Evolutionary conservation across 2,329 filamentous ascomycete species (phyloP).

Genomic region (Cladophialophora immunda): DNA sequence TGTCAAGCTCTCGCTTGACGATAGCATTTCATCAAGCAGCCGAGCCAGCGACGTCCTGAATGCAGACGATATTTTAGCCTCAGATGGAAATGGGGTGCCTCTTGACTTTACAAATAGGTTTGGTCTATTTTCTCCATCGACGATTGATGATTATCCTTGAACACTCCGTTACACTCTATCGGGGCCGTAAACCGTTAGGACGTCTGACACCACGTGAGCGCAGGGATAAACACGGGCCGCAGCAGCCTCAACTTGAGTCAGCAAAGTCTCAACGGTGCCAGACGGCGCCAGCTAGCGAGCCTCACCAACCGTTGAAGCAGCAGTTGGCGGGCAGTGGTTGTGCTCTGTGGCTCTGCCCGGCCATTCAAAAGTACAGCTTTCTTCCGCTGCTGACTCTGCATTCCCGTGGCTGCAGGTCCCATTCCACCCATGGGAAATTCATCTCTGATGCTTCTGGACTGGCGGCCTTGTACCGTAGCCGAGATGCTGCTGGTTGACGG

Average conservation of each 20-base stretch:
- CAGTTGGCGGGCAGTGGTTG: not conserved
- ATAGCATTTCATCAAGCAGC: not conserved
- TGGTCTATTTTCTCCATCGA: too few species aligned
- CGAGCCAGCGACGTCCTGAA: too few species aligned
- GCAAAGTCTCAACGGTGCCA: not conserved
- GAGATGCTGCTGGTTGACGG: too few species aligned
- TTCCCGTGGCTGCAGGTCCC: not conserved
- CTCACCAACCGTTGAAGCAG: slow-evolving; percentile 1
- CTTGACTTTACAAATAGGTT: not conserved
- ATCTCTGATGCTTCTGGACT: too few species aligned
- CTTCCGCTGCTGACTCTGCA: not conserved
- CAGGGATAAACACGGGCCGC: not conserved
- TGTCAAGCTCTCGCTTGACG: not conserved
- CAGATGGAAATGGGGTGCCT: not conserved
- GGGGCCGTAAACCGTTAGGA: not conserved
- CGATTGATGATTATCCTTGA: not conserved
- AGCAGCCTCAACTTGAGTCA: not conserved
- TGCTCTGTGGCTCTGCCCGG: not conserved
- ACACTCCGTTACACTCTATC: not conserved
- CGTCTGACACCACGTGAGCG: not conserved
- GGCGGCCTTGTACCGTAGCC: not conserved
- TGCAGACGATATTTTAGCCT: too few species aligned
- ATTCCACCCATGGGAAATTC: not conserved
- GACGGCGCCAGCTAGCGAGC: not conserved
- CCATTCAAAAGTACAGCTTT: not conserved